Conservation (phyloP, 176 grass and related monocot species). For the Chloris gayana region DNA sequence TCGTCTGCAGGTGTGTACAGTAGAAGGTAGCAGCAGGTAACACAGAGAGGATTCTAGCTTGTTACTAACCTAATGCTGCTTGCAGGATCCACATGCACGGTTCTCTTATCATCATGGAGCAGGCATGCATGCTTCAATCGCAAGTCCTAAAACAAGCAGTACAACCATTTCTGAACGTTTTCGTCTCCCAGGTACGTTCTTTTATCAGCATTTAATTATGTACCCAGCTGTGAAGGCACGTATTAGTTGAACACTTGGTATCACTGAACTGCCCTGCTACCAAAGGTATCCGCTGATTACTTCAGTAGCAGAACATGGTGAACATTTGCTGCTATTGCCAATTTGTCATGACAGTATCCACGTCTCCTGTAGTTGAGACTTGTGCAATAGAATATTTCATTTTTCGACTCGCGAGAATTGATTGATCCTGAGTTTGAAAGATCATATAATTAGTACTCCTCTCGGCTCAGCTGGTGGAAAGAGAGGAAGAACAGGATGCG, state of each 20-base stretch:
- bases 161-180: too few species aligned
- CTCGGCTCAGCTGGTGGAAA: too few species aligned
- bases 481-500: too few species aligned
- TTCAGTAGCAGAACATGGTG: neutral
- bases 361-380: too few species aligned
- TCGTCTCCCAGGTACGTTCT: neutral
- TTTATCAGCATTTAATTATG: conserved; percentile 11
- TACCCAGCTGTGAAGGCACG: conserved; percentile 23
- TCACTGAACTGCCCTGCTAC: neutral
- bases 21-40: neutral
- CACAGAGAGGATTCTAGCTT: neutral
- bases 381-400: too few species aligned
- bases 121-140: neutral
- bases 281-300: too few species aligned
- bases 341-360: too few species aligned
- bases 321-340: too few species aligned
- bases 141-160: too few species aligned
- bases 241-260: neutral
- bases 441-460: too few species aligned
- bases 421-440: too few species aligned
- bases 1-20: neutral
- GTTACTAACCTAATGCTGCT: conserved; percentile 17
- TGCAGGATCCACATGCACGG: neutral
- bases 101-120: neutral
- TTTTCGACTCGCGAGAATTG: too few species aligned